These are phyloP conservation scores for Leucocoprinus sp. DNA, from an alignment of 768 basidiomycete species.

Conservation along the genomic window DNA sequence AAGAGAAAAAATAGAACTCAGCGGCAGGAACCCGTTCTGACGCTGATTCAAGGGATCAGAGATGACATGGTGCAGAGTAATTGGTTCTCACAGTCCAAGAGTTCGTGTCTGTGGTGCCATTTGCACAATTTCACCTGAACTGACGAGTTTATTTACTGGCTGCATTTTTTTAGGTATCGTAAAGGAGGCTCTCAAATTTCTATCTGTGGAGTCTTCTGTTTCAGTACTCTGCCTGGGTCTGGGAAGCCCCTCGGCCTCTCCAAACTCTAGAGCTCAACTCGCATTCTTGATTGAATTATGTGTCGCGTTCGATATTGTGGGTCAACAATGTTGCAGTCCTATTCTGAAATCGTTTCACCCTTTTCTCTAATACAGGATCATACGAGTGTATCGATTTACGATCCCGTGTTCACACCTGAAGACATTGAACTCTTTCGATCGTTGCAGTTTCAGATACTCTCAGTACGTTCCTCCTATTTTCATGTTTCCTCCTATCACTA, in stretches of 20 bases:
- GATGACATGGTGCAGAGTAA: conserved; percentile 39
- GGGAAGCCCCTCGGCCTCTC: conserved; percentile 60
- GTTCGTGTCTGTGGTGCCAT: conserved; percentile 1
- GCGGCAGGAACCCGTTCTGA: conserved; percentile 21
- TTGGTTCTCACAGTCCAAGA: conserved; percentile 41
- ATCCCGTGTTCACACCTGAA: conserved; percentile 65
- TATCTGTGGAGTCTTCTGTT: conserved; percentile 18
- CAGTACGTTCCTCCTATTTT: conserved; percentile 35
- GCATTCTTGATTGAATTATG: conserved; percentile 54
- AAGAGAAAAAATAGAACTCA: conserved; percentile 36
- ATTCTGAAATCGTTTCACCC: conserved; percentile 17
- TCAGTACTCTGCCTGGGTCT: conserved; percentile 62
- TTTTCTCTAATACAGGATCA: conserved; percentile 31
- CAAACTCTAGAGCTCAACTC: conserved; percentile 59
- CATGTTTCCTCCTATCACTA: conserved; percentile 10
- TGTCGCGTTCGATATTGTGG: conserved; percentile 48
- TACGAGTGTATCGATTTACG: conserved; percentile 46
- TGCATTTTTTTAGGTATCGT: conserved; percentile 25
- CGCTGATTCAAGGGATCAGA: conserved; percentile 32
- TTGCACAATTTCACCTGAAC: conserved; percentile 6
- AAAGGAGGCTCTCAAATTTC: conserved; percentile 22
- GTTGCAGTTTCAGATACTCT: conserved; percentile 27
- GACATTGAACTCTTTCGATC: conserved; percentile 47
- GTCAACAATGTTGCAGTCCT: no score
- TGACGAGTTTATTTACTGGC: conserved; percentile 1